Percentiles rank a stretch among this genome's conserved stretches.
Conservation (phyloP, 805 yeast species). For the Candida multigemmis region DNA sequence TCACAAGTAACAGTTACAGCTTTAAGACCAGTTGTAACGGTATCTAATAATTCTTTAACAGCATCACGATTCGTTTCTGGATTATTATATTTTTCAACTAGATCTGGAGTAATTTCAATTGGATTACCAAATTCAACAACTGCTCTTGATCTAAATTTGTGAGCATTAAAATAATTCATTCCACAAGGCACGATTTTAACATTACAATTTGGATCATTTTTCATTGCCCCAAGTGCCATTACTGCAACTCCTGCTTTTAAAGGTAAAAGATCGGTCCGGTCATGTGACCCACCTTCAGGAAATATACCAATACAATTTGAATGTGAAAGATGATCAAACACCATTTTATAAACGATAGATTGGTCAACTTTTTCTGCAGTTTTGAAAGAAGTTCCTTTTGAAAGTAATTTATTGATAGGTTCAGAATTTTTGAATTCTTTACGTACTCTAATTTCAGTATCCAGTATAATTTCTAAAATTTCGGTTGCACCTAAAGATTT, state of each 20-base stretch:
- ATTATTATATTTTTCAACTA: slow-evolving; percentile 57
- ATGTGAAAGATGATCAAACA: slow-evolving; percentile 72
- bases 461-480: slow-evolving; percentile 57
- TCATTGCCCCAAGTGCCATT: slow-evolving; percentile 95
- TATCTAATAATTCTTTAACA: slow-evolving; percentile 60
- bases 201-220: slow-evolving; percentile 60
- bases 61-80: slow-evolving; percentile 67
- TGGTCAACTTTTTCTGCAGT: slow-evolving; percentile 83
- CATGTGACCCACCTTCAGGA: slow-evolving; percentile 99
- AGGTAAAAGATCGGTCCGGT: slow-evolving; percentile 84
- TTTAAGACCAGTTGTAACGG: slow-evolving; percentile 62
- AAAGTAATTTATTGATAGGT: slow-evolving; percentile 35
- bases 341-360: slow-evolving; percentile 70
- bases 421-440: slow-evolving; percentile 57
- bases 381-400: slow-evolving; percentile 50
- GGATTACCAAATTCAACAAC: slow-evolving; percentile 93
- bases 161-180: slow-evolving; percentile 94
- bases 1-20: slow-evolving; percentile 85
- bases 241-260: slow-evolving; percentile 96
- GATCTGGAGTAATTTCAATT: slow-evolving; percentile 45
- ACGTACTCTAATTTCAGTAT: slow-evolving; percentile 57
- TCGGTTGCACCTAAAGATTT: slow-evolving; percentile 70
- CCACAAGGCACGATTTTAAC: slow-evolving; percentile 95
- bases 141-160: slow-evolving; percentile 90
- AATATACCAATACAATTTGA: slow-evolving; percentile 86